phyloP scores from a whole-genome alignment of 164 flowering plant genomes.

The Vitis labrusca region DNA sequence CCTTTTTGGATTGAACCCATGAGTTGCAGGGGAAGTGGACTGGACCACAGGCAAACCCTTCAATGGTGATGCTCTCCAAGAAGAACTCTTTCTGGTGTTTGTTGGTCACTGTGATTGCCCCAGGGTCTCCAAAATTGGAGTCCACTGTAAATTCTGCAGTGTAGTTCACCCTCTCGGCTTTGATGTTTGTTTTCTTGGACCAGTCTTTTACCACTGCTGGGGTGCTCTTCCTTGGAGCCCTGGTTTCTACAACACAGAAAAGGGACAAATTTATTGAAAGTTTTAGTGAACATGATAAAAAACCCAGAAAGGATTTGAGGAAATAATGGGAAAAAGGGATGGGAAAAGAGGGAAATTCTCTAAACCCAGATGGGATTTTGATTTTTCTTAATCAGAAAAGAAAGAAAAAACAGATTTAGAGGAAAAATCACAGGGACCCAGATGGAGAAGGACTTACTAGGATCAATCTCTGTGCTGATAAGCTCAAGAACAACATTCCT shows the following conservation, averaged over 20 bases:
- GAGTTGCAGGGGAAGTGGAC: slow-evolving; percentile 88
- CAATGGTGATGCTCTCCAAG: slow-evolving; percentile 73
- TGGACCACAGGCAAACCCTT: slow-evolving; percentile 80
- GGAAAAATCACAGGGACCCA: background rate
- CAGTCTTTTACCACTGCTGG: slow-evolving; percentile 71
- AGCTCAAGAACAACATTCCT: slow-evolving; percentile 77
- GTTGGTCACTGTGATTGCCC: slow-evolving; percentile 75
- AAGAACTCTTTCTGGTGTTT: slow-evolving; percentile 88
- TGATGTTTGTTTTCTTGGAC: slow-evolving; percentile 67
- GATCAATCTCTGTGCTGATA: slow-evolving; percentile 72
- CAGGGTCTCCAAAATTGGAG: slow-evolving; percentile 77
- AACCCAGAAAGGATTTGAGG: background rate
- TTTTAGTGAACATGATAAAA: background rate
- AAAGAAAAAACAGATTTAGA: background rate
- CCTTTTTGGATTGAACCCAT: slow-evolving; percentile 84
- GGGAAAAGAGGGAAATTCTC: no score
- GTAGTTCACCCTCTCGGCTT: slow-evolving; percentile 71
- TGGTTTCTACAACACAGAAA: slow-evolving; percentile 43
- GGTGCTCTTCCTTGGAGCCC: slow-evolving; percentile 61
- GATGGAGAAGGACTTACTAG: slow-evolving; percentile 53
- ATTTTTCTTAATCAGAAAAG: background rate
- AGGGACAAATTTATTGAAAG: background rate
- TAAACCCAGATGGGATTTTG: no score
- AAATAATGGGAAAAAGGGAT: no score
- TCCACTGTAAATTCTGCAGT: slow-evolving; percentile 72